Conservation (phyloP, 495 filamentous ascomycete genomes). For the Darksidea phi region DNA sequence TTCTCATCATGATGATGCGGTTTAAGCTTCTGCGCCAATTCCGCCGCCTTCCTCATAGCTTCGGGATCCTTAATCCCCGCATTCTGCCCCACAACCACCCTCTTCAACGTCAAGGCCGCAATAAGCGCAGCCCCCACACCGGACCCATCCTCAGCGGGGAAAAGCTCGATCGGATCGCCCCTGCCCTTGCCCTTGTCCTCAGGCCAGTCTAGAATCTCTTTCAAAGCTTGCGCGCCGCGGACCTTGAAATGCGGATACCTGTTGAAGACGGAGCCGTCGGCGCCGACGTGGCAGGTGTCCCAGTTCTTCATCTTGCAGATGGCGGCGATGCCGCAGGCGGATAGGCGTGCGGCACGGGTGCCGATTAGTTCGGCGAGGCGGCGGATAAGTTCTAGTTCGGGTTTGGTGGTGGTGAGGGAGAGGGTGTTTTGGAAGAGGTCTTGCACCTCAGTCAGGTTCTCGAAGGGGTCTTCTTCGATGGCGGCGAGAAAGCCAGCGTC, state of each 20-base stretch:
- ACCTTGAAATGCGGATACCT: slow-evolving; percentile 97
- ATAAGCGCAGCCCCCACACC: slow-evolving; percentile 97
- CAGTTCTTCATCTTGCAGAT: slow-evolving; percentile 95
- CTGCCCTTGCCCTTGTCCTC: slow-evolving; percentile 58
- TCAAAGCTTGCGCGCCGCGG: slow-evolving; percentile 80
- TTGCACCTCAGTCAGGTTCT: slow-evolving; percentile 83
- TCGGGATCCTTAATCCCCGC: slow-evolving; percentile 76
- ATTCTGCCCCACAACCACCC: slow-evolving; percentile 73
- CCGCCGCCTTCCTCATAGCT: slow-evolving; percentile 35
- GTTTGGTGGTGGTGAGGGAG: slow-evolving; percentile 60
- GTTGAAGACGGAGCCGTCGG: slow-evolving; percentile 95
- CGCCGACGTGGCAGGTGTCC: slow-evolving; percentile 84
- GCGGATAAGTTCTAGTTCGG: slow-evolving; percentile 82
- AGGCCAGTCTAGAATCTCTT: slow-evolving; percentile 92
- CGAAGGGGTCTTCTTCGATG: slow-evolving; percentile 92
- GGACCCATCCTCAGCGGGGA: slow-evolving; percentile 88
- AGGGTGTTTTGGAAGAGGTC: slow-evolving; percentile 77
- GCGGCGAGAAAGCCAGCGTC: slow-evolving; percentile 94
- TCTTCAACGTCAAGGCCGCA: slow-evolving; percentile 87
- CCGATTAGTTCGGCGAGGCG: slow-evolving; percentile 90
- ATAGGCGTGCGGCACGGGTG: slow-evolving; percentile 87
- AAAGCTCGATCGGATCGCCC: slow-evolving; percentile 79
- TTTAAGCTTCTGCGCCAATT: neutral
- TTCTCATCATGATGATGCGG: neutral
- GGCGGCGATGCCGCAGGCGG: slow-evolving; percentile 88